phyloP scores from a whole-genome alignment of 2,329 filamentous ascomycete species.

The Didymella pinodella region DNA sequence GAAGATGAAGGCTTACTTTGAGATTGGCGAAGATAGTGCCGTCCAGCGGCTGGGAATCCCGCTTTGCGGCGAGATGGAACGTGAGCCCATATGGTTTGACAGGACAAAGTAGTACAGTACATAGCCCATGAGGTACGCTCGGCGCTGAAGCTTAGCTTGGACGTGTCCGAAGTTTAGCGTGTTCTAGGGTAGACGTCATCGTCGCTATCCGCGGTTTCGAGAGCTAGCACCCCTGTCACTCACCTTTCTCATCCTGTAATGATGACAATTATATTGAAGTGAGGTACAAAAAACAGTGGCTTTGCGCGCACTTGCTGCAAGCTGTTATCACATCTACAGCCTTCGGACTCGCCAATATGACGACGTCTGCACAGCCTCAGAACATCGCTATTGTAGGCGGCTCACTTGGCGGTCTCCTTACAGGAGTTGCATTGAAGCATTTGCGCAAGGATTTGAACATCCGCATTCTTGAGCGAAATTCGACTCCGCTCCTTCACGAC shows the following conservation, averaged over 20 bases:
- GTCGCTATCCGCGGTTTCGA: background rate
- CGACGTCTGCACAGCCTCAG: slow-evolving; percentile 26
- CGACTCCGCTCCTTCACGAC: slow-evolving; percentile 36
- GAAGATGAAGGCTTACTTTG: slow-evolving; percentile 21
- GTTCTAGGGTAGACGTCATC: slow-evolving; percentile 4
- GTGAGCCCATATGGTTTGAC: slow-evolving; percentile 20
- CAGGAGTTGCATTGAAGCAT: slow-evolving; percentile 33
- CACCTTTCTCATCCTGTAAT: slow-evolving; percentile 10
- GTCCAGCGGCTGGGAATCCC: slow-evolving; percentile 17
- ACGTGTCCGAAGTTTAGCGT: background rate
- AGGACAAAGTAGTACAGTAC: background rate
- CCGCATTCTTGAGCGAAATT: slow-evolving; percentile 38
- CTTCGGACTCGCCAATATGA: slow-evolving; percentile 14
- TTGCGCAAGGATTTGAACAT: slow-evolving; percentile 33
- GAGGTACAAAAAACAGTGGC: background rate
- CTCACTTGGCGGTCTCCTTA: slow-evolving; percentile 35
- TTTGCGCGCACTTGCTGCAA: background rate
- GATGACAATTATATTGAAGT: slow-evolving; percentile 1
- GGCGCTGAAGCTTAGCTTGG: no score
- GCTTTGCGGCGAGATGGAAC: slow-evolving; percentile 18
- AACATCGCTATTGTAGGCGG: slow-evolving; percentile 37
- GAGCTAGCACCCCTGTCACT: slow-evolving; percentile 2
- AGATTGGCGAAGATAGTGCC: slow-evolving; percentile 6
- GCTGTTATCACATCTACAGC: background rate
- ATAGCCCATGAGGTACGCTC: no score